A percentile compares a stretch with the other conserved stretches of the same genome.
These are phyloP conservation scores for Arabidopsis arenosa DNA, from an alignment of 345 rosid species.

Conservation along the genomic window DNA sequence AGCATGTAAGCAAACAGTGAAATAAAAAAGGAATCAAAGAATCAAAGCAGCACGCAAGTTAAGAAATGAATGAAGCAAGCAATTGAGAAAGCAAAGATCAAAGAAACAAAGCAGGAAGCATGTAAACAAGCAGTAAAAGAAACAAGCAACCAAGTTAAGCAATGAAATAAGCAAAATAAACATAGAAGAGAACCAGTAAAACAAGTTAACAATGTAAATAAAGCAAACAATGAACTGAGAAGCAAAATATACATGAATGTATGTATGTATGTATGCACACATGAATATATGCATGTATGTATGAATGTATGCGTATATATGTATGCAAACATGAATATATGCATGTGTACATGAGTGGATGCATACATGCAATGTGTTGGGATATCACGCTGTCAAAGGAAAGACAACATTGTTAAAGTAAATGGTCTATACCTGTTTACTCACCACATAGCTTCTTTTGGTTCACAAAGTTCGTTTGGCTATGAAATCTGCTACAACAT, in stretches of 20 bases:
- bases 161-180: background rate
- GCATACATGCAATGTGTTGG: background rate
- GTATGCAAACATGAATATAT: background rate
- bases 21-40: too few species aligned
- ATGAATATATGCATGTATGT: background rate
- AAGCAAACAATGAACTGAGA: too few species aligned
- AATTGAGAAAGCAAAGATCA: too few species aligned
- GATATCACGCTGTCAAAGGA: background rate
- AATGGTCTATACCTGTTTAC: background rate
- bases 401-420: background rate
- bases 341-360: too few species aligned
- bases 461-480: background rate
- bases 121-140: too few species aligned
- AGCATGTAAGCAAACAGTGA: too few species aligned
- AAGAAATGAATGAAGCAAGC: too few species aligned
- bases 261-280: background rate
- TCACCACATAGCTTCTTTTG: background rate
- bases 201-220: background rate
- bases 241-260: too few species aligned
- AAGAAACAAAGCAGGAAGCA: background rate
- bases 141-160: background rate
- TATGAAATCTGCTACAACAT: background rate
- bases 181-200: background rate
- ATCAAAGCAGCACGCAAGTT: too few species aligned
- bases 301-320: background rate